Evolutionary conservation across 768 basidiomycete genomes (phyloP).

Genomic region (Agaricus subrufescens): DNA sequence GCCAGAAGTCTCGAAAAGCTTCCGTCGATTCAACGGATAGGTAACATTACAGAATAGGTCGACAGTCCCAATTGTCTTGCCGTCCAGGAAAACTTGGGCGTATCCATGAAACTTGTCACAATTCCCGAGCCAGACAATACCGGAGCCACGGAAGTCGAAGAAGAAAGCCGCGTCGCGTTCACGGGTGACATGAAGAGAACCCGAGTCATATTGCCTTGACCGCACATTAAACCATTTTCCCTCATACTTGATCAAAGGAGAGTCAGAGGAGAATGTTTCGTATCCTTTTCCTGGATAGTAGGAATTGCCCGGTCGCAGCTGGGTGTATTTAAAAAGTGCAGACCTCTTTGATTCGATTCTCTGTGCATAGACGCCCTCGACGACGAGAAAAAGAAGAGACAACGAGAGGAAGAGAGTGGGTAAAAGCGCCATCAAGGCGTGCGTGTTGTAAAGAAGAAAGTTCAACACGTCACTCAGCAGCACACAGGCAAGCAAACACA

Average conservation of each 20-base stretch:
- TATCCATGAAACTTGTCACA: slow-evolving; percentile 49
- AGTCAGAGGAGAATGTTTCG: slow-evolving; percentile 65
- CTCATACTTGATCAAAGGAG: slow-evolving; percentile 59
- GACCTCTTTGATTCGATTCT: slow-evolving; percentile 72
- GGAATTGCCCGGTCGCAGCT: slow-evolving; percentile 31
- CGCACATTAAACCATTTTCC: slow-evolving; percentile 55
- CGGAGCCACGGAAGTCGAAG: slow-evolving; percentile 67
- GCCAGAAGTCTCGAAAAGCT: slow-evolving; percentile 57
- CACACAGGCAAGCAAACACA: neutral
- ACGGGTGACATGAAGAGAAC: slow-evolving; percentile 47
- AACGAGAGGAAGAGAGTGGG: slow-evolving; percentile 2
- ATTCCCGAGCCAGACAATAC: slow-evolving; percentile 76
- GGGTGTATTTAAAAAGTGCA: slow-evolving; percentile 35
- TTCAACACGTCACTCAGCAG: neutral
- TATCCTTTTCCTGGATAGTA: slow-evolving; percentile 74
- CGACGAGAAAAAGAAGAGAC: slow-evolving; percentile 10
- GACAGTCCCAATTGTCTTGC: slow-evolving; percentile 36
- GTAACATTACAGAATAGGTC: slow-evolving; percentile 36
- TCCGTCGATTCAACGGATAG: slow-evolving; percentile 46
- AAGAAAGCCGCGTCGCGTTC: slow-evolving; percentile 43
- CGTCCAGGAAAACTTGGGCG: slow-evolving; percentile 56
- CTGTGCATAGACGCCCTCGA: slow-evolving; percentile 14
- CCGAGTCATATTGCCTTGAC: slow-evolving; percentile 45
- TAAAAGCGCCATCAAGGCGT: neutral
- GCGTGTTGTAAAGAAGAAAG: too few species aligned